Base-by-base conservation (phyloP, 129 eudicot species). In the Deinandra increscens region DNA sequence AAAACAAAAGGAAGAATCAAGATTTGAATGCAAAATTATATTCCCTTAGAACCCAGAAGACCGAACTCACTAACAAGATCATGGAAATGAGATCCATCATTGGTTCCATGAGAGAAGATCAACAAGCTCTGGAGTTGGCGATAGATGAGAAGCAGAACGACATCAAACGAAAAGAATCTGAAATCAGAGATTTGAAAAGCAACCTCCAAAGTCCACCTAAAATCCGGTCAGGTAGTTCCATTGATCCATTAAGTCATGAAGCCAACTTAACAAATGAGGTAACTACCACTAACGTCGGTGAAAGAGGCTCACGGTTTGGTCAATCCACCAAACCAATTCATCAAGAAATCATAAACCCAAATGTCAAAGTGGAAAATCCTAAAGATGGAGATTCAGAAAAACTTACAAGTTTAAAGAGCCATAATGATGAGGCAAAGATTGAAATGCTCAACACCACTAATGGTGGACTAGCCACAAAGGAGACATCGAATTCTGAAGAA, bases 61-160 rank as follows among this genome's bases (percentile, higher is more conserved):
- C 29, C 41, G 87, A 88, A 15, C 89, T 92, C 58, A 72, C 69
- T 26, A 64, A 74, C 71, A 83, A 73, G 69, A 18, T 86, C 4
- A 20, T 53, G 66, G 87, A 86, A 69, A 84, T 86, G 96, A 82
- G 82, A 66, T 84, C 98, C 42, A 86, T 81, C 5, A 82, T 91
- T 29, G 64, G 91, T 33, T 84, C 96, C 45, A 79, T 86, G 75
- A 82, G 50, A 66, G 96, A 88, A 7, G 96, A 88, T 44, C 83
- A 78, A 23, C 80, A 59, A 70, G 78, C 80, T 0, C 71, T 88
- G 0, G 95, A 86, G 66, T 71, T 61, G 3, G 72, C 87, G 10
- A 78, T 86, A 0, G 78, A 82, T 38, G 94, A 91, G 69, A 83
- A 74, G 64, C 84, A 83, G 69, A 82, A 75, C 9, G 87, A 84